Percentiles rank a stretch among this genome's conserved stretches.
Evolutionary conservation across 345 rosid genomes (phyloP).

Genomic region (Eucalyptus curtisii): DNA sequence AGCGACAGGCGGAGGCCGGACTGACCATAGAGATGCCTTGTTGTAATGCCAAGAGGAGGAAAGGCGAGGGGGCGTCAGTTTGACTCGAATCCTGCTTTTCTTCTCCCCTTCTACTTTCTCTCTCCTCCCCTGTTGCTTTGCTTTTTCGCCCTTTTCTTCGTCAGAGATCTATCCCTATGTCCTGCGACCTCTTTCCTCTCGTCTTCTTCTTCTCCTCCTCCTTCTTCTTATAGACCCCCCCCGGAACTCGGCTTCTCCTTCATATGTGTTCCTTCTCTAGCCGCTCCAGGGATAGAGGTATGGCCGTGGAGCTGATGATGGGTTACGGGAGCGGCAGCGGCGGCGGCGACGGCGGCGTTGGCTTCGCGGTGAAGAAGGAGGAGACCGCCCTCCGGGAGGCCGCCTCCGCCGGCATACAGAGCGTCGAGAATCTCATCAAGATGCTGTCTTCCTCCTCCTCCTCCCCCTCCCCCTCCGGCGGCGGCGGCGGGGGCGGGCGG

Average conservation of each 20-base stretch:
- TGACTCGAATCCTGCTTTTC: slow-evolving; percentile 13
- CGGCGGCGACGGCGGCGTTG: slow-evolving; percentile 4
- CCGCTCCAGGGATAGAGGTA: slow-evolving; percentile 1
- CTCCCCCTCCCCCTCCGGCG: background rate
- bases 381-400: slow-evolving; percentile 61
- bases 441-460: background rate
- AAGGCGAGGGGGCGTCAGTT: slow-evolving; percentile 4
- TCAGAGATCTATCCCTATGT: background rate
- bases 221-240: background rate
- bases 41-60: background rate
- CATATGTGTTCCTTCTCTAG: background rate
- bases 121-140: background rate
- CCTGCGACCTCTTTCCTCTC: background rate
- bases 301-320: slow-evolving; percentile 66
- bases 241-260: background rate
- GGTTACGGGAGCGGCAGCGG: slow-evolving; percentile 10
- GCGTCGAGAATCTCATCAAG: slow-evolving; percentile 60
- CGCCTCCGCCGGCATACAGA: slow-evolving; percentile 65
- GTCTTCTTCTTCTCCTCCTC: background rate
- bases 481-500: background rate
- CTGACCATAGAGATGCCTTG: background rate
- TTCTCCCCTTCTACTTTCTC: background rate
- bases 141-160: background rate
- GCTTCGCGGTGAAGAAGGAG: slow-evolving; percentile 25
- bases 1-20: slow-evolving; percentile 5